Base-by-base conservation (phyloP, 768 basidiomycete species). In the Russula foetens region DNA sequence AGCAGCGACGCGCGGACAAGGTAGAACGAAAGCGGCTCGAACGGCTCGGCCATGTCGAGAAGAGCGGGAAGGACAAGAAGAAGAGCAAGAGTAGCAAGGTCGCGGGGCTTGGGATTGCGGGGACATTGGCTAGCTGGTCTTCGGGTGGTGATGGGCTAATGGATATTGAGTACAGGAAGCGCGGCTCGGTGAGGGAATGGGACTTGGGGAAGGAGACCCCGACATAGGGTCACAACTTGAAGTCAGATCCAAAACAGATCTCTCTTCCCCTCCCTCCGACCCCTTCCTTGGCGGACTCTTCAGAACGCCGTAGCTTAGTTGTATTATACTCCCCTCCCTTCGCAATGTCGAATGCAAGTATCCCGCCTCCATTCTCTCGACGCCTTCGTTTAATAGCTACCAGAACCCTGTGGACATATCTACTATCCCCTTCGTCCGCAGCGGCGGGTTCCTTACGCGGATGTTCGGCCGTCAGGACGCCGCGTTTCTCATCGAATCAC, bases 171-270 rank as follows among this genome's bases (percentile, higher is more conserved):
- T 98, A 97, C 70, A 86, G 83, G 72, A 95, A 92, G 75, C 77
- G 81, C 56, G 95, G 95, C 0, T 76, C 83, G 3, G 85, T 90
- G 48, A 76, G 95, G 70, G 95, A 96, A 71, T 98, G 95, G 95
- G 95, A 98, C 75, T 66, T 90, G 67, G 93, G 94, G 31, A 98
- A 97, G 78, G 86, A 90, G 63, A 57, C 28, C 2, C 63, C 63
- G 35, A 64, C 63, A 17, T 62, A 35, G 28, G 24, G 0, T 33
- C 31, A 4, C 31, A 33, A 33, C 31, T 9, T 33, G 31, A 33
- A 33, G 31, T 33, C n/a, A n/a, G n/a, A n/a, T n/a, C 48, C 19
- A 39, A 50, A 9, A 50, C 17, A 51, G 21, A 50, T 43, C 23
- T 51, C 39, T 54, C 39, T 26, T 17, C 38, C 38, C 24, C 41